A percentile compares a stretch with the other conserved stretches of the same genome.
Evolutionary conservation across 1,284 basidiomycete genomes (phyloP).

Genomic region (Chondrostereum purpureum): DNA sequence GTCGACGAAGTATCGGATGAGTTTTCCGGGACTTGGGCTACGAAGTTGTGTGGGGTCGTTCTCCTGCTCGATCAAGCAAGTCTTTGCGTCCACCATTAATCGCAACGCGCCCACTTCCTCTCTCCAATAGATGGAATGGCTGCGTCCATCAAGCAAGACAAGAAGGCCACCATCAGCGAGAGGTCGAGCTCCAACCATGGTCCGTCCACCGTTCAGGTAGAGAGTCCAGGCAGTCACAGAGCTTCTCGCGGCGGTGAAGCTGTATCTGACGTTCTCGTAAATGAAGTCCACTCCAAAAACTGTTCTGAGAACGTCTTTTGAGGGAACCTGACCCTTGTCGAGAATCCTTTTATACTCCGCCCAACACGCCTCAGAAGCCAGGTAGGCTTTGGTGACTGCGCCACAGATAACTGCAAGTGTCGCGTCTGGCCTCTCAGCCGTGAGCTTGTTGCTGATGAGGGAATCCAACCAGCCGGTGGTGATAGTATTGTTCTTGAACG

Average conservation of each 20-base stretch:
- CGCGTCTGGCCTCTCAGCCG: conserved; percentile 91
- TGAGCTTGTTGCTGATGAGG: conserved; percentile 93
- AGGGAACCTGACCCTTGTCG: conserved; percentile 97
- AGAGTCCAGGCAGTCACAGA: conserved; percentile 88
- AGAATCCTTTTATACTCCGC: conserved; percentile 92
- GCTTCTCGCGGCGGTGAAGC: conserved; percentile 92
- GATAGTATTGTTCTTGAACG: conserved; percentile 96
- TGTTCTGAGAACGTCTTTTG: conserved; percentile 92
- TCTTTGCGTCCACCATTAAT: conserved; percentile 94
- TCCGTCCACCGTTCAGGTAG: conserved; percentile 92
- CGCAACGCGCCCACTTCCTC: conserved; percentile 96
- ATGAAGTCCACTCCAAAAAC: conserved; percentile 98
- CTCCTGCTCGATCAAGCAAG: conserved; percentile 98
- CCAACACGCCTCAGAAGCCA: conserved; percentile 86
- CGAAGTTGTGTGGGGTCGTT: conserved; percentile 98
- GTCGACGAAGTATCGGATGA: conserved; percentile 92
- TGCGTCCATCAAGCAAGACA: conserved; percentile 86
- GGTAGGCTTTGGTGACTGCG: conserved; percentile 93
- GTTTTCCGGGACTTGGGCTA: conserved; percentile 95
- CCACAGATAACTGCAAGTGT: conserved; percentile 95
- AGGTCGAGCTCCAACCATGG: conserved; percentile 83
- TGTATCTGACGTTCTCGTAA: conserved; percentile 94
- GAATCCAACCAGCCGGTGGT: conserved; percentile 99
- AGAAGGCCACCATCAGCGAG: conserved; percentile 95
- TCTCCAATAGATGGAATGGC: conserved; percentile 97